These are phyloP conservation scores for Penicillium sp. DNA, from an alignment of 2,329 filamentous ascomycete genomes.

Conservation along the genomic window DNA sequence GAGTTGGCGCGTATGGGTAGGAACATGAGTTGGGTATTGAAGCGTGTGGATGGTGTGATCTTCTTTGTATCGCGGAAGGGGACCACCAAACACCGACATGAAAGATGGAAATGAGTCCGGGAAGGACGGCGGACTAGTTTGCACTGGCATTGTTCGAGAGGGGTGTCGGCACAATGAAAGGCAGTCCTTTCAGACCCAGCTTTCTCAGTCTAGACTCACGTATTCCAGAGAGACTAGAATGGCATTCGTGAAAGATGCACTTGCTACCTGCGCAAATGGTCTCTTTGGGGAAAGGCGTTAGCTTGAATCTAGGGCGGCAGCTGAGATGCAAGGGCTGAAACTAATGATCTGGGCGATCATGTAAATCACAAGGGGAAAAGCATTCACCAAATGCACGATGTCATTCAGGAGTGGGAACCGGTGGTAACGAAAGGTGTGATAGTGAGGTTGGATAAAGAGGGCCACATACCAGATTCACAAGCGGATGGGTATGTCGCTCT, in stretches of 20 bases:
- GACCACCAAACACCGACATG: conserved; percentile 53
- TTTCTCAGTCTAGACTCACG: neutral
- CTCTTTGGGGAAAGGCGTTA: conserved; percentile 10
- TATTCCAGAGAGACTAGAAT: conserved; percentile 24
- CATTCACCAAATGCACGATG: conserved; percentile 11
- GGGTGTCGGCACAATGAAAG: conserved; percentile 25
- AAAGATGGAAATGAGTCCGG: conserved; percentile 52
- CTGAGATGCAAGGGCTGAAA: conserved; percentile 29
- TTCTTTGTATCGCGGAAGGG: conserved; percentile 29
- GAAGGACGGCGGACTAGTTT: conserved; percentile 41
- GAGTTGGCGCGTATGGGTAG: conserved; percentile 28
- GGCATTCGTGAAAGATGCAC: conserved; percentile 30
- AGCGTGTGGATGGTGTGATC: conserved; percentile 28
- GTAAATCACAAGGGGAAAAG: conserved; percentile 13
- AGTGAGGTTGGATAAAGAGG: neutral
- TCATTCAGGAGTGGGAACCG: neutral
- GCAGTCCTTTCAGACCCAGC: neutral
- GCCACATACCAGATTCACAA: conserved; percentile 6
- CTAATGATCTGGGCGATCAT: conserved; percentile 25
- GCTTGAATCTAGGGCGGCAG: conserved; percentile 14
- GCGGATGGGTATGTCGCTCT: neutral
- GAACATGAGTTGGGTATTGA: conserved; percentile 29
- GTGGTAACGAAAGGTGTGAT: neutral
- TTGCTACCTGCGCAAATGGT: conserved; percentile 46
- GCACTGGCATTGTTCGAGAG: conserved; percentile 39